Evolutionary conservation across 352 stramenopile genomes (phyloP).

Genomic region (Blastocystis sp.): DNA sequence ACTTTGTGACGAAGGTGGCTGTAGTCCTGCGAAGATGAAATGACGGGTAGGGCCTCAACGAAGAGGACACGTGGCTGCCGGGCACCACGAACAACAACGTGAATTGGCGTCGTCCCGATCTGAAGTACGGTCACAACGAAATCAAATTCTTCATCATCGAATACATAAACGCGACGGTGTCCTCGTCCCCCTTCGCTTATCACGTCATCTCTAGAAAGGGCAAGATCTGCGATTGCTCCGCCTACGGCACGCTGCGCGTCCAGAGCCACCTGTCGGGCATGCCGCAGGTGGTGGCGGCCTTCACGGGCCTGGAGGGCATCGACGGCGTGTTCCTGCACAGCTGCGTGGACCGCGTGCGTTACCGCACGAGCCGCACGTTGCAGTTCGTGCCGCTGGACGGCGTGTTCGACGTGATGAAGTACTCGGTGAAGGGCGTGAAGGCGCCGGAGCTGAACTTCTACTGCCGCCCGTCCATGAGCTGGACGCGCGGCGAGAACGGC

Average conservation of each 20-base stretch:
- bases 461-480: conserved; percentile 1
- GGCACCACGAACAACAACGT: conserved; percentile 10
- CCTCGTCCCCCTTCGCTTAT: background rate
- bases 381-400: conserved; percentile 43
- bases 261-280: conserved; percentile 19
- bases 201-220: conserved; percentile 34
- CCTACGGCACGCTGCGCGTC: conserved; percentile 9
- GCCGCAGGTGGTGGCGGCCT: background rate
- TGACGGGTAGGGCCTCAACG: background rate
- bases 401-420: conserved; percentile 36
- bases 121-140: conserved; percentile 29
- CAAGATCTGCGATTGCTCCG: background rate
- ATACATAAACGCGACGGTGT: conserved; percentile 7
- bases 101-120: conserved; percentile 14
- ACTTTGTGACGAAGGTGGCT: conserved; percentile 16
- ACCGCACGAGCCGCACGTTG: conserved; percentile 1
- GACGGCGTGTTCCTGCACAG: conserved; percentile 12
- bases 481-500: conserved; percentile 5
- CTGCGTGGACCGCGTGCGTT: conserved; percentile 9
- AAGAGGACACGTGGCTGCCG: conserved; percentile 33
- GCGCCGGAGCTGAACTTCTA: background rate
- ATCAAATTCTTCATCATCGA: conserved; percentile 32
- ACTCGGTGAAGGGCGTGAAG: background rate
- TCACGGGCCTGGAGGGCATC: background rate
- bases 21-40: background rate